These are phyloP conservation scores for Typha latifolia DNA, from an alignment of 176 grass and related monocot species.

Conservation along the genomic window DNA sequence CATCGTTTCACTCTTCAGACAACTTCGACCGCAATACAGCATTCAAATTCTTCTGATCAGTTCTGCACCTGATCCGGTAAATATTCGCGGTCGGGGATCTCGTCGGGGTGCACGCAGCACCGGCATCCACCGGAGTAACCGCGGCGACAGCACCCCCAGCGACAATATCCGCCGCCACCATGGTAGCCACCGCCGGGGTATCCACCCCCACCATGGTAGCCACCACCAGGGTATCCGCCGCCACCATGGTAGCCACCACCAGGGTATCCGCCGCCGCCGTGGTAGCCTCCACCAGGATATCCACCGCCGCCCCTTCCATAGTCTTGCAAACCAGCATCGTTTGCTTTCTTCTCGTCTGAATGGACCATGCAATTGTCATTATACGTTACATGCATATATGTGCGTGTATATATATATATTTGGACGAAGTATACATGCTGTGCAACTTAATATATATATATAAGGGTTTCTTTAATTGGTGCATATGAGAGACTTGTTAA, in stretches of 20 bases:
- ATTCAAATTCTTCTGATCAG: not conserved
- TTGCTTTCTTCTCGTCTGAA: slow-evolving; percentile 8
- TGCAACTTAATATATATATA: too few species aligned
- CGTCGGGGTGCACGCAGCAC: slow-evolving; percentile 28
- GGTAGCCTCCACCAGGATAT: too few species aligned
- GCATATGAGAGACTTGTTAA: too few species aligned
- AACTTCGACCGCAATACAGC: too few species aligned
- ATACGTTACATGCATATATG: slow-evolving; percentile 3
- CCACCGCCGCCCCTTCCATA: slow-evolving; percentile 6
- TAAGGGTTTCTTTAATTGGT: too few species aligned
- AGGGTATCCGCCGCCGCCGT: too few species aligned
- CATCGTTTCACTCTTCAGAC: too few species aligned
- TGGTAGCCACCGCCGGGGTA: not conserved
- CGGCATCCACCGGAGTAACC: slow-evolving; percentile 26
- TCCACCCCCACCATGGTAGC: too few species aligned
- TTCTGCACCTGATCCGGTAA: slow-evolving; percentile 21
- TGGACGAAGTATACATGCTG: too few species aligned
- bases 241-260: too few species aligned
- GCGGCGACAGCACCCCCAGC: slow-evolving; percentile 31
- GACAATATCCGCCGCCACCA: slow-evolving; percentile 5
- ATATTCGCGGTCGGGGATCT: slow-evolving; percentile 24
- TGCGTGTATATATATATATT: not conserved
- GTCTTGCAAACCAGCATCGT: slow-evolving; percentile 3
- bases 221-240: too few species aligned
- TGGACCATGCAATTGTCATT: not conserved